Evolutionary conservation across 306 rosid genomes (phyloP).

Genomic region (Glycine tomentella): DNA sequence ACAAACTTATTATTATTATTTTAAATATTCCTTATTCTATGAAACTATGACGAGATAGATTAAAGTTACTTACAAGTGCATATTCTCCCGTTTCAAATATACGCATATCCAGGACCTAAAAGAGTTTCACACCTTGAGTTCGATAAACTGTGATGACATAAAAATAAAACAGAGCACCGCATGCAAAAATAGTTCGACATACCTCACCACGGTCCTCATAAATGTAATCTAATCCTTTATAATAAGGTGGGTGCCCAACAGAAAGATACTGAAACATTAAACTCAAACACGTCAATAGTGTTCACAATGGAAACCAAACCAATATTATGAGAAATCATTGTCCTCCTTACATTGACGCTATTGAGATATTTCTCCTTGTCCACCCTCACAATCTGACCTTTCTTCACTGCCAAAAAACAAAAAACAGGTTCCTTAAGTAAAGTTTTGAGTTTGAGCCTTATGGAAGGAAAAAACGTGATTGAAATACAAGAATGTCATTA

Average conservation of each 20-base stretch:
- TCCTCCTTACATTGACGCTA: slow-evolving; percentile 74
- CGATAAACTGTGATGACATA: slow-evolving; percentile 2
- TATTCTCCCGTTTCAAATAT: slow-evolving; percentile 90
- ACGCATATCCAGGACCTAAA: slow-evolving; percentile 85
- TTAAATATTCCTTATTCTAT: background rate
- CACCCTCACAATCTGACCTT: slow-evolving; percentile 97
- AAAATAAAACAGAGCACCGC: background rate
- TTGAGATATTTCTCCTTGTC: slow-evolving; percentile 89
- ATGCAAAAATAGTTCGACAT: background rate
- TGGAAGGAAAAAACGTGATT: too few relatives aligned
- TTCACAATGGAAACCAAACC: slow-evolving; percentile 1
- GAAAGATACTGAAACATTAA: slow-evolving; percentile 79
- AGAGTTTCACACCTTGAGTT: slow-evolving; percentile 18
- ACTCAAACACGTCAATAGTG: slow-evolving; percentile 26
- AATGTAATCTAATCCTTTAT: slow-evolving; percentile 94
- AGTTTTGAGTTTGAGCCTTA: too few relatives aligned
- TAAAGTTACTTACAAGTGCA: slow-evolving; percentile 74
- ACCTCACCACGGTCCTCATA: slow-evolving; percentile 99
- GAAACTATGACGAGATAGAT: background rate
- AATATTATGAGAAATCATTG: background rate
- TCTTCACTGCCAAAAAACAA: slow-evolving; percentile 83
- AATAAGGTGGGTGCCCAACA: slow-evolving; percentile 96
- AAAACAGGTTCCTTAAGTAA: background rate
- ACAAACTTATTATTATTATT: background rate
- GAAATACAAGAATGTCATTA: too few relatives aligned